Evolutionary conservation across 257 asterid genomes (phyloP).

Genomic region (Jacaranda copaia): DNA sequence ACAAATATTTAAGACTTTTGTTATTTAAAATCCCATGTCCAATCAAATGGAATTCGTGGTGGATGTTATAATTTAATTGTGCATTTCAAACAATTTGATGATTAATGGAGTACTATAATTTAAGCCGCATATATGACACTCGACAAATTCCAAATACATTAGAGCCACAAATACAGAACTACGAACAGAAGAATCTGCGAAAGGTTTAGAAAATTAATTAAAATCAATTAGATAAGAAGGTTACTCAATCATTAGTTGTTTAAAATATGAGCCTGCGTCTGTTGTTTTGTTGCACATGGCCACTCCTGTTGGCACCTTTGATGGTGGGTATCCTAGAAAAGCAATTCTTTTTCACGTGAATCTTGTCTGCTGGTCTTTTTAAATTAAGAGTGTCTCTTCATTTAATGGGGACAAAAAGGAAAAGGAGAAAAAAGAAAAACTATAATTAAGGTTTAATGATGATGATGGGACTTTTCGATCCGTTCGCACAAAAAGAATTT

Average conservation of each 20-base stretch:
- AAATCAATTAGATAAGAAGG: background rate
- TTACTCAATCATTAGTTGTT: background rate
- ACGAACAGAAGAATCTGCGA: background rate
- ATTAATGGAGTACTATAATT: background rate
- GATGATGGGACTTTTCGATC: background rate
- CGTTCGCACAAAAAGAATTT: background rate
- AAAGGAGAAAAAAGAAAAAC: too few relatives aligned
- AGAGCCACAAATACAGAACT: background rate
- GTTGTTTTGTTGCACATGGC: constrained; percentile 6
- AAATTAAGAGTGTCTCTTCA: too few relatives aligned
- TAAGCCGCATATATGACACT: background rate
- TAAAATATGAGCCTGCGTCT: background rate
- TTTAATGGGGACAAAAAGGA: background rate
- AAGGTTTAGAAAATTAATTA: background rate
- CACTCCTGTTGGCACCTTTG: background rate
- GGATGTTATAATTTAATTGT: background rate
- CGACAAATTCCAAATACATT: background rate
- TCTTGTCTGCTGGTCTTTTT: background rate
- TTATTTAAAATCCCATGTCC: too few relatives aligned
- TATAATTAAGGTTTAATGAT: background rate
- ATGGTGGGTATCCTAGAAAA: too few relatives aligned
- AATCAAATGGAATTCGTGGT: too few relatives aligned
- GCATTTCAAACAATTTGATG: background rate
- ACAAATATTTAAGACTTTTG: too few relatives aligned
- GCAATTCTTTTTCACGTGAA: constrained; percentile 23